A percentile compares a stretch with the other conserved stretches of the same genome.
Evolutionary conservation across 2,329 filamentous ascomycete genomes (phyloP).

Genomic region (Colletotrichum sp.): DNA sequence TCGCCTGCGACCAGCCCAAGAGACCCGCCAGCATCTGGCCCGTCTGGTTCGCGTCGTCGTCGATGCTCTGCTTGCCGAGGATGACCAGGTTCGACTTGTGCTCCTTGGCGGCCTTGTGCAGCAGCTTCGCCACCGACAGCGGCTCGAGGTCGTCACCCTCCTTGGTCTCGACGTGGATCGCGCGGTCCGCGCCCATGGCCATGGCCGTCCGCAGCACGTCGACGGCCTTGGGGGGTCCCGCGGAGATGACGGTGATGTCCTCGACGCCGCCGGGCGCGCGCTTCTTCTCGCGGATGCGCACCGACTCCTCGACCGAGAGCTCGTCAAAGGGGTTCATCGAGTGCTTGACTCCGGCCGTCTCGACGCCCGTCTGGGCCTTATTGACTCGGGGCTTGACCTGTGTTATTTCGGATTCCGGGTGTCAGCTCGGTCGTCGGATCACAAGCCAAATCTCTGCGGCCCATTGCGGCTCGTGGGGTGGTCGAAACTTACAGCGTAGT

Average conservation of each 20-base stretch:
- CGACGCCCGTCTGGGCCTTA: conserved; percentile 82
- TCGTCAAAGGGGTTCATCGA: conserved; percentile 99
- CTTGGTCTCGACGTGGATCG: conserved; percentile 82
- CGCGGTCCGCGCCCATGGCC: conserved; percentile 97
- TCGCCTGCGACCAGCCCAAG: conserved; percentile 92
- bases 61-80: conserved; percentile 97
- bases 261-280: conserved; percentile 75
- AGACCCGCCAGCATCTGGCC: conserved; percentile 97
- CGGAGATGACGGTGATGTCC: conserved; percentile 89
- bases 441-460: not conserved
- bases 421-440: conserved; percentile 3
- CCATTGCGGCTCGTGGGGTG: not conserved
- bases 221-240: conserved; percentile 84
- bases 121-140: conserved; percentile 88
- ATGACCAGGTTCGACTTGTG: conserved; percentile 93
- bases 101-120: conserved; percentile 78
- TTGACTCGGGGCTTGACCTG: conserved; percentile 75
- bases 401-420: not conserved
- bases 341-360: conserved; percentile 93
- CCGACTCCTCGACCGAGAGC: conserved; percentile 94
- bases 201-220: conserved; percentile 95
- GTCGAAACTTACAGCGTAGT: conserved; percentile 74
- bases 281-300: conserved; percentile 91
- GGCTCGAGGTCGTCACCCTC: conserved; percentile 84
- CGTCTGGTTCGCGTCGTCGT: conserved; percentile 94